phyloP scores from a whole-genome alignment of 1,284 basidiomycete species.

The Hypsizygus ulmarius region DNA sequence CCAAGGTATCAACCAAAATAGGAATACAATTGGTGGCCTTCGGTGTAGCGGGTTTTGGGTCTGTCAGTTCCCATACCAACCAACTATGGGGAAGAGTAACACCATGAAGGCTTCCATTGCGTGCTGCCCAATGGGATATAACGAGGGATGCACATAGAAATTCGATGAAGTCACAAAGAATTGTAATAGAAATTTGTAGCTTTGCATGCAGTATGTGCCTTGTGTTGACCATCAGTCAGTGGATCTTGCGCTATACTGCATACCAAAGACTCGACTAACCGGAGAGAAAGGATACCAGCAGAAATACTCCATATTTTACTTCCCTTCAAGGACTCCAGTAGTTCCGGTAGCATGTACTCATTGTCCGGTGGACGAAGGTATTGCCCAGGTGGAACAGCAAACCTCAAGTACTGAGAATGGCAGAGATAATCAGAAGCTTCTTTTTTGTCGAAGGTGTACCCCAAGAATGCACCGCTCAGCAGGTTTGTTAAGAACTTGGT shows the following conservation, averaged over 20 bases:
- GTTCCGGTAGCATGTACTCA: constrained; percentile 36
- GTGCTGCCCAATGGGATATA: constrained; percentile 28
- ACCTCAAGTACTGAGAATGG: not conserved
- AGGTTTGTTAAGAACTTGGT: constrained; percentile 29
- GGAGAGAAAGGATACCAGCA: constrained; percentile 27
- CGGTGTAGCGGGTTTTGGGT: constrained; percentile 10
- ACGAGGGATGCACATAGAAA: constrained; percentile 37
- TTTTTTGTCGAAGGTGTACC: constrained; percentile 27
- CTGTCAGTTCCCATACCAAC: constrained; percentile 27
- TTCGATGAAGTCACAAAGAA: constrained; percentile 48
- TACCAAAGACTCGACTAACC: constrained; percentile 27
- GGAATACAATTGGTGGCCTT: constrained; percentile 8
- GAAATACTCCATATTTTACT: constrained; percentile 19
- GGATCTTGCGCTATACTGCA: constrained; percentile 19
- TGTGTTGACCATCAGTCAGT: not conserved
- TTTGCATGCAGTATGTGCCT: constrained; percentile 41
- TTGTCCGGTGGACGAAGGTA: constrained; percentile 16
- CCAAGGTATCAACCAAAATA: constrained; percentile 24
- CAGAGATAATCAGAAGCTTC: constrained; percentile 20
- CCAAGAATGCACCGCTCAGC: constrained; percentile 29
- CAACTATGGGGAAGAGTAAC: constrained; percentile 49
- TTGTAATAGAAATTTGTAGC: constrained; percentile 37
- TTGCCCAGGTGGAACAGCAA: constrained; percentile 9
- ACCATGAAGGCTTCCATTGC: constrained; percentile 32
- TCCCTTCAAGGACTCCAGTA: constrained; percentile 28